Percentiles rank a stretch among this genome's conserved stretches.
These are phyloP conservation scores for Penicillium sp. DNA, from an alignment of 2,329 filamentous ascomycete species.

Conservation along the genomic window DNA sequence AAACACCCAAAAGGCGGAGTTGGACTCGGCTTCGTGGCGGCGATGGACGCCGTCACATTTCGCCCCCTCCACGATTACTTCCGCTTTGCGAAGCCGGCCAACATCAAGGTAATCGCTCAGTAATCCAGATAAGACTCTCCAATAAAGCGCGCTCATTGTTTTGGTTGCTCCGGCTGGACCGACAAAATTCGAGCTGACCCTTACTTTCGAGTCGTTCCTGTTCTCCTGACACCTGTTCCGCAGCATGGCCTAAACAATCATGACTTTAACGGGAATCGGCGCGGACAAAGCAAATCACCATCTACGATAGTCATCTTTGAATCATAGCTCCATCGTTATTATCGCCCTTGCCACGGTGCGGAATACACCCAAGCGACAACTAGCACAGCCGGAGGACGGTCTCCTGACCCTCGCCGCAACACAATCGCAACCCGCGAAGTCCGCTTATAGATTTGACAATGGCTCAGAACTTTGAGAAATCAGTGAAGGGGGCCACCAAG, in stretches of 20 bases:
- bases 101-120: slow-evolving; percentile 2
- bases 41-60: slow-evolving; percentile 18
- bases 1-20: slow-evolving; percentile 9
- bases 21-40: slow-evolving; percentile 3
- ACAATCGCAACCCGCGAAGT: slow-evolving; percentile 4
- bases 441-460: slow-evolving; percentile 30
- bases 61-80: slow-evolving; percentile 16
- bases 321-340: slow-evolving; percentile 1
- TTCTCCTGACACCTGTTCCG: slow-evolving; percentile 21
- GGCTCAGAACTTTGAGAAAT: slow-evolving; percentile 86
- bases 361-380: background rate
- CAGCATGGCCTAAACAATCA: slow-evolving; percentile 39
- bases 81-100: background rate
- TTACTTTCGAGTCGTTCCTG: slow-evolving; percentile 7
- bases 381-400: slow-evolving; percentile 6
- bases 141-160: slow-evolving; percentile 1
- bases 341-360: background rate
- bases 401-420: slow-evolving; percentile 21
- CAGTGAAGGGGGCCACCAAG: slow-evolving; percentile 97
- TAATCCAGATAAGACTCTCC: background rate
- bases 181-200: background rate
- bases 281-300: slow-evolving; percentile 27
- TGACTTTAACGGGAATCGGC: slow-evolving; percentile 30
- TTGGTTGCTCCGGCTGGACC: slow-evolving; percentile 6
- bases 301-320: slow-evolving; percentile 21